Evolutionary conservation across 1,284 basidiomycete species (phyloP).

Genomic region (Sanguinoderma infundibulare): DNA sequence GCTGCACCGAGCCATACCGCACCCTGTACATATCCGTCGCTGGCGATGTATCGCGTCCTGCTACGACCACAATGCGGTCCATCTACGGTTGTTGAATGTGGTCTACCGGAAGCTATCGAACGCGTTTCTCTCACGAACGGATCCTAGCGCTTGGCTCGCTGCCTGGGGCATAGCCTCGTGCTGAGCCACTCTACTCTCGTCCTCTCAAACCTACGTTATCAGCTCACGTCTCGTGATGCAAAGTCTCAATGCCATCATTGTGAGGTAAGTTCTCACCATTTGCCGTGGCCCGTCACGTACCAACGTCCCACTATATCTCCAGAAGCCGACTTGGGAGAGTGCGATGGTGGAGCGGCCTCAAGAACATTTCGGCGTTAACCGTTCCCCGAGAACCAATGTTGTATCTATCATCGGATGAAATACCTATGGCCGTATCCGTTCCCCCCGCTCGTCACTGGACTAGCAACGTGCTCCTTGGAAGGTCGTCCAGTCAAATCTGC

Average conservation of each 20-base stretch:
- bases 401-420: neutral
- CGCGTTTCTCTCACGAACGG: neutral
- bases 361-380: neutral
- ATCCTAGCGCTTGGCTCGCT: neutral
- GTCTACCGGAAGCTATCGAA: neutral
- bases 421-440: neutral
- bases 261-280: neutral
- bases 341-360: neutral
- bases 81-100: neutral
- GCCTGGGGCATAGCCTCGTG: neutral
- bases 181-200: neutral
- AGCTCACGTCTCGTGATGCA: neutral
- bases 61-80: neutral
- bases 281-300: conserved; percentile 3
- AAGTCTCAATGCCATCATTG: neutral
- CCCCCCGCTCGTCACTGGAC: neutral
- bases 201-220: neutral
- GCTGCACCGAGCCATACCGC: neutral
- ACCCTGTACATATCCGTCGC: neutral
- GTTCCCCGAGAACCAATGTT: neutral
- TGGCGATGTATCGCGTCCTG: neutral
- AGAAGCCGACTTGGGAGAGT: conserved; percentile 1
- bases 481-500: neutral
- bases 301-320: conserved; percentile 10
- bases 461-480: neutral